Evolutionary conservation across 768 basidiomycete species (phyloP).

Genomic region (Porphyrellus cyaneotinctus): DNA sequence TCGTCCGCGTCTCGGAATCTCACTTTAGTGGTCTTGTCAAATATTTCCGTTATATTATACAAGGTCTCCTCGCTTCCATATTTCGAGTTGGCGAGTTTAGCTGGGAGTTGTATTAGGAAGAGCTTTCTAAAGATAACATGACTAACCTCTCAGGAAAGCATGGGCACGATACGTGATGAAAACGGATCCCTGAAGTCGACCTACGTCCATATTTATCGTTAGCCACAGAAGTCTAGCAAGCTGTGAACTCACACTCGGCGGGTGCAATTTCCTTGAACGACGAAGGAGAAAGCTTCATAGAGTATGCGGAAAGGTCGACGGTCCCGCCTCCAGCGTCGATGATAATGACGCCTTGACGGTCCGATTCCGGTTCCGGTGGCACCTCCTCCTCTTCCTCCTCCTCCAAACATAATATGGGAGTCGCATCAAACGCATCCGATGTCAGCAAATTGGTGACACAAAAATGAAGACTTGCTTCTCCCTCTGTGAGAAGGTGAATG

Average conservation of each 20-base stretch:
- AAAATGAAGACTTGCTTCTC: conserved; percentile 53
- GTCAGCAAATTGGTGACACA: conserved; percentile 46
- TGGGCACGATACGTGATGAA: conserved; percentile 33
- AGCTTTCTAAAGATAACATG: background rate
- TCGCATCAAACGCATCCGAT: conserved; percentile 20
- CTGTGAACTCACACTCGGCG: conserved; percentile 26
- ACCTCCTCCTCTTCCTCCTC: conserved; percentile 21
- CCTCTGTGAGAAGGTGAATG: conserved; percentile 55
- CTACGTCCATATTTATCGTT: conserved; percentile 14
- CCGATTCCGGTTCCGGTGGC: conserved; percentile 9
- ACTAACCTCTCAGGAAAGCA: conserved; percentile 31
- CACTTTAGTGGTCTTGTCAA: conserved; percentile 35
- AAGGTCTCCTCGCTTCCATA: conserved; percentile 30
- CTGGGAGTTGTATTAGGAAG: conserved; percentile 12
- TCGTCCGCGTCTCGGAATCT: conserved; percentile 36
- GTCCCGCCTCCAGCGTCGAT: conserved; percentile 49
- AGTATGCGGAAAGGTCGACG: conserved; percentile 38
- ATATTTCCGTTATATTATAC: conserved; percentile 28
- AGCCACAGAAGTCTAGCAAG: background rate
- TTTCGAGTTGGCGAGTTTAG: conserved; percentile 26
- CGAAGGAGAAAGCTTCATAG: conserved; percentile 36
- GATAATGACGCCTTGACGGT: conserved; percentile 35
- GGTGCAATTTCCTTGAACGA: conserved; percentile 35
- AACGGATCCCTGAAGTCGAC: conserved; percentile 38
- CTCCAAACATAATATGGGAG: conserved; percentile 9